phyloP scores from a whole-genome alignment of 768 basidiomycete genomes.

The Pilatotrama ljubarskyi region DNA sequence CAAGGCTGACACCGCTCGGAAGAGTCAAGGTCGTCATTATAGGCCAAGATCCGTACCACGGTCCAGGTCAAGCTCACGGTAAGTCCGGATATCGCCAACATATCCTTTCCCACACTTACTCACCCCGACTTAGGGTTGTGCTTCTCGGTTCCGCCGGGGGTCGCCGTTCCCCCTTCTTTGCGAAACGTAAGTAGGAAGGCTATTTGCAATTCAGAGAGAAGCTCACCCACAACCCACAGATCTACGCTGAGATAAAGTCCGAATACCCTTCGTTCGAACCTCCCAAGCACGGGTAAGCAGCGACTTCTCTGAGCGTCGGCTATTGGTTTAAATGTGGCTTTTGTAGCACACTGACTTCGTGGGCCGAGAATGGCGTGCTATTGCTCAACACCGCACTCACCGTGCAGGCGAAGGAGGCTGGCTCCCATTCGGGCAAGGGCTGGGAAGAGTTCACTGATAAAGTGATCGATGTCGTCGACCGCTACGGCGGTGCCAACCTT shows the following conservation, averaged over 20 bases:
- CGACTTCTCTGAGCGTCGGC: neutral
- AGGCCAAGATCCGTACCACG: conserved; percentile 88
- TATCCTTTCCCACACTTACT: conserved; percentile 4
- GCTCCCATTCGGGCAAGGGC: conserved; percentile 81
- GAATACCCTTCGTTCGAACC: conserved; percentile 79
- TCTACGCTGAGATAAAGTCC: conserved; percentile 82
- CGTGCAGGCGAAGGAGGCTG: conserved; percentile 72
- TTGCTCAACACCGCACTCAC: conserved; percentile 93
- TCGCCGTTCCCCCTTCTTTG: conserved; percentile 77
- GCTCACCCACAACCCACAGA: conserved; percentile 47
- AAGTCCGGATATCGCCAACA: conserved; percentile 22
- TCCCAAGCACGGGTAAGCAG: conserved; percentile 80
- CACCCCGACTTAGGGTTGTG: conserved; percentile 56
- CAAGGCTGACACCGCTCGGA: conserved; percentile 75
- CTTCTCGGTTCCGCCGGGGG: conserved; percentile 86
- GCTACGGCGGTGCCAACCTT: conserved; percentile 73
- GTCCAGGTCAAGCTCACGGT: conserved; percentile 84
- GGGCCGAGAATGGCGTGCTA: conserved; percentile 86
- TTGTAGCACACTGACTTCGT: conserved; percentile 72
- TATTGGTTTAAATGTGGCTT: conserved; percentile 3
- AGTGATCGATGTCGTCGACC: conserved; percentile 76
- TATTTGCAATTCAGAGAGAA: neutral
- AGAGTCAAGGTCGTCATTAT: conserved; percentile 87
- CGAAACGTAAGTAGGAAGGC: conserved; percentile 57
- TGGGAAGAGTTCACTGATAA: conserved; percentile 92